Percentiles rank a stretch among this genome's conserved stretches.
phyloP scores from a whole-genome alignment of 202 grass and related monocot species.

The Schoenoplectus tabernaemontani region DNA sequence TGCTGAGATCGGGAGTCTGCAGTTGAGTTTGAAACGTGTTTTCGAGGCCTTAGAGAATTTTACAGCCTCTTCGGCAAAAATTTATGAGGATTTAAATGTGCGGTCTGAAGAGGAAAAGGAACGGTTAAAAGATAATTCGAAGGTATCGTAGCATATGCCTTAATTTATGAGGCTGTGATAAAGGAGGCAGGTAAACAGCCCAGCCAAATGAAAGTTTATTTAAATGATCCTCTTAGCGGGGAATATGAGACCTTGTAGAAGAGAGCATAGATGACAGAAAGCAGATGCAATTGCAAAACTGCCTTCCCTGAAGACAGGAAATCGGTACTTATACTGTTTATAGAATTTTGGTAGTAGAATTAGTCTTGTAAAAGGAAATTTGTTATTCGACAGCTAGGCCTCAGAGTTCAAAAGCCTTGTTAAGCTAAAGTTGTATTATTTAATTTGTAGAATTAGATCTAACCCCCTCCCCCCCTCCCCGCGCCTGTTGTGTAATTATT shows the following conservation, averaged over 20 bases:
- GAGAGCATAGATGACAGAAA: slow-evolving; percentile 9
- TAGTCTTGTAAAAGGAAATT: slow-evolving; percentile 20
- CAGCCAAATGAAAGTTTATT: neutral
- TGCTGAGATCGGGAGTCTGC: slow-evolving; percentile 44
- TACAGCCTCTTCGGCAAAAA: slow-evolving; percentile 39
- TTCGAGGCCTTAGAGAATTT: slow-evolving; percentile 86
- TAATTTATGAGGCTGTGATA: neutral
- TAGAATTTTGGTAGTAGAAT: slow-evolving; percentile 25
- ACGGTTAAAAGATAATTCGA: slow-evolving; percentile 31
- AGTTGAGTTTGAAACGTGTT: slow-evolving; percentile 52
- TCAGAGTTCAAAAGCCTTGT: slow-evolving; percentile 5
- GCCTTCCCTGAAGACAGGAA: neutral
- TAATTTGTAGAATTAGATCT: slow-evolving; percentile 24
- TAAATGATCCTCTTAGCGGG: neutral
- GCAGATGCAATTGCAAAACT: neutral
- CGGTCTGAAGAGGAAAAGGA: slow-evolving; percentile 71
- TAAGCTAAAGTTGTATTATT: slow-evolving; percentile 5
- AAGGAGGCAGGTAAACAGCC: neutral
- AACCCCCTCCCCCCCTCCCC: neutral
- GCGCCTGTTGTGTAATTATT: slow-evolving; percentile 21
- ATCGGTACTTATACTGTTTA: slow-evolving; percentile 16
- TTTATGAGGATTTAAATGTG: slow-evolving; percentile 49
- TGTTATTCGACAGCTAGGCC: slow-evolving; percentile 13
- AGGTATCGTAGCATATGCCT: slow-evolving; percentile 29
- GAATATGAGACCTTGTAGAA: neutral